phyloP scores from a whole-genome alignment of 1,284 basidiomycete genomes.

The Trichosporon ovoides region DNA sequence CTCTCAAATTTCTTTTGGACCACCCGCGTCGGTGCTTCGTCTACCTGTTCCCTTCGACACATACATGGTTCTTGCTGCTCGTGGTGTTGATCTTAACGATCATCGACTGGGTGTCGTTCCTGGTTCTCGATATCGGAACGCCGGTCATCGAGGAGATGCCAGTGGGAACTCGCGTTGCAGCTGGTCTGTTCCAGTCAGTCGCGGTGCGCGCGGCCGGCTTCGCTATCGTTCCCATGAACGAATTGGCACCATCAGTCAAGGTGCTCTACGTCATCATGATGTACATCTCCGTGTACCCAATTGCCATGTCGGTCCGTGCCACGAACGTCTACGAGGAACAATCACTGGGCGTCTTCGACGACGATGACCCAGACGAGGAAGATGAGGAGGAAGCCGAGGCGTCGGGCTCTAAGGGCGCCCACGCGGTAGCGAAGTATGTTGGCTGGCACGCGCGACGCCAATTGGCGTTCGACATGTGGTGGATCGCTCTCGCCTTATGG shows the following conservation, averaged over 20 bases:
- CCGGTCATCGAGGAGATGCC: conserved; percentile 65
- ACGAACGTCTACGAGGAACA: conserved; percentile 97
- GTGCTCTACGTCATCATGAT: conserved; percentile 81
- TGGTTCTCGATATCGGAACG: conserved; percentile 82
- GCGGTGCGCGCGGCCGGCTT: conserved; percentile 87
- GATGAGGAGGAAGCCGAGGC: conserved; percentile 46
- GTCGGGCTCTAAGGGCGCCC: conserved; percentile 38
- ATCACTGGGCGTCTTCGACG: conserved; percentile 68
- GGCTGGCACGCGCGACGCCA: conserved; percentile 64
- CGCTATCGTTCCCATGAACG: conserved; percentile 63
- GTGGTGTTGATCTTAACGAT: conserved; percentile 66
- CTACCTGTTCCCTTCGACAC: conserved; percentile 89
- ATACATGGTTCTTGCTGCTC: conserved; percentile 84
- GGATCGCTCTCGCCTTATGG: conserved; percentile 71
- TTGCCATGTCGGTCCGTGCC: conserved; percentile 73
- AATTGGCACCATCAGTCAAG: conserved; percentile 75
- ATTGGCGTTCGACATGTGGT: conserved; percentile 91
- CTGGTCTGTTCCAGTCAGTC: conserved; percentile 64
- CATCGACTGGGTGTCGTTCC: conserved; percentile 82
- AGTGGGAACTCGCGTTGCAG: conserved; percentile 60
- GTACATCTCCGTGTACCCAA: conserved; percentile 53
- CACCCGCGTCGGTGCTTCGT: conserved; percentile 83
- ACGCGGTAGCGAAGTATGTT: conserved; percentile 48
- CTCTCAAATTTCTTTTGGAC: conserved; percentile 84
- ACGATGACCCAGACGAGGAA: conserved; percentile 50